Conservation (phyloP, 441 rosid genomes). For the Viola pubescens region DNA sequence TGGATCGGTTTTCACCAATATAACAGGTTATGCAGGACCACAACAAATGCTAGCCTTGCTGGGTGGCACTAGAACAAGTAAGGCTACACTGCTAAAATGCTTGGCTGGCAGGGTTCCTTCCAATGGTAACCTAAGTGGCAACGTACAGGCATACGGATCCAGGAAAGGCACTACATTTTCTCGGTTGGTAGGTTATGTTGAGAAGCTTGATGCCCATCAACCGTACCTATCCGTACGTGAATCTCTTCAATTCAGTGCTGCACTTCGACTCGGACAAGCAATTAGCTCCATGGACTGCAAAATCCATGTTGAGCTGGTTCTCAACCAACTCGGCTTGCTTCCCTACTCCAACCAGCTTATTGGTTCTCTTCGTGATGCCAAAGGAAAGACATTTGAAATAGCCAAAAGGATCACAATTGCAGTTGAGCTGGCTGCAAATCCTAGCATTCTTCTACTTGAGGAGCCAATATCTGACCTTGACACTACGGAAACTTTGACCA, state of each 20-base stretch:
- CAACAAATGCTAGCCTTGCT: slow-evolving; percentile 20
- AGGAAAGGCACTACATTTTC: slow-evolving; percentile 17
- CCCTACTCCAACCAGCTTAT: slow-evolving; percentile 24
- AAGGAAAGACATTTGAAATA: slow-evolving; percentile 26
- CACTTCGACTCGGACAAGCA: slow-evolving; percentile 22
- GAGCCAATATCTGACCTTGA: slow-evolving; percentile 25
- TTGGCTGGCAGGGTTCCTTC: slow-evolving; percentile 23
- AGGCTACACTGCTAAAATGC: slow-evolving; percentile 25
- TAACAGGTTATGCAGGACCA: slow-evolving; percentile 21
- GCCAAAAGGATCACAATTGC: slow-evolving; percentile 30
- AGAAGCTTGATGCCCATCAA: slow-evolving; percentile 28
- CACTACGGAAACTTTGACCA: slow-evolving; percentile 13
- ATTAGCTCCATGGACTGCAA: slow-evolving; percentile 9
- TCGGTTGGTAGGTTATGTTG: slow-evolving; percentile 22
- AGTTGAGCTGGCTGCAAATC: slow-evolving; percentile 30
- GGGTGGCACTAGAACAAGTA: slow-evolving; percentile 21
- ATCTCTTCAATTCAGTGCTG: slow-evolving; percentile 31
- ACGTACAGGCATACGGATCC: slow-evolving; percentile 12
- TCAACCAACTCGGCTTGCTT: slow-evolving; percentile 24
- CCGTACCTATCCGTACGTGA: slow-evolving; percentile 26
- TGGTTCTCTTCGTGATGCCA: slow-evolving; percentile 25
- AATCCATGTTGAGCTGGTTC: slow-evolving; percentile 29
- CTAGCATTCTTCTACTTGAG: slow-evolving; percentile 27
- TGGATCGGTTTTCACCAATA: slow-evolving; percentile 17
- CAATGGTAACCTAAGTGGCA: slow-evolving; percentile 16